Evolutionary conservation across 140 eudicot genomes (phyloP).

Genomic region (Bidens hawaiensis): DNA sequence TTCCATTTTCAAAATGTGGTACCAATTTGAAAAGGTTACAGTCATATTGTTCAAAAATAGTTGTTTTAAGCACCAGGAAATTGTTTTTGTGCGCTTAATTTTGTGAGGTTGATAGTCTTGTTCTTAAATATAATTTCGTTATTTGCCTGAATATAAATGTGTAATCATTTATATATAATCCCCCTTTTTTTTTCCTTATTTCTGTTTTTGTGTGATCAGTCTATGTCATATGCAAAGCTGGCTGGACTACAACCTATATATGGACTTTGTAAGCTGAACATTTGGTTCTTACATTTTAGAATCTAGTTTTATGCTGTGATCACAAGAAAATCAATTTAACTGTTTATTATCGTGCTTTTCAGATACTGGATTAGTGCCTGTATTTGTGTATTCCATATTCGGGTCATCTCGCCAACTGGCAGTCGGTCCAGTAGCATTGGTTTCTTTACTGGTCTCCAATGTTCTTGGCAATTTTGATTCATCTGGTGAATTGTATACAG

Average conservation of each 20-base stretch:
- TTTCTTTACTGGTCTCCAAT: conserved; percentile 84
- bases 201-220: conserved; percentile 44
- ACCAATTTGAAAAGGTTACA: too few relatives aligned
- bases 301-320: not conserved
- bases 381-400: conserved; percentile 80
- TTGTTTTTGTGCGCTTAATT: too few relatives aligned
- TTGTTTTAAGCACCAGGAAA: too few relatives aligned
- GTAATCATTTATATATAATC: conserved; percentile 10
- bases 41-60: too few relatives aligned
- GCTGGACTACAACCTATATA: conserved; percentile 93
- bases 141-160: too few relatives aligned
- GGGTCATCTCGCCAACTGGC: conserved; percentile 99
- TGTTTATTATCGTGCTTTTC: conserved; percentile 2
- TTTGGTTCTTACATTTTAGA: conserved; percentile 11
- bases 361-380: conserved; percentile 94
- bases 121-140: too few relatives aligned
- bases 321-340: conserved; percentile 1
- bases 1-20: too few relatives aligned
- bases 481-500: conserved; percentile 71
- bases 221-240: conserved; percentile 96
- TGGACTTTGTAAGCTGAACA: conserved; percentile 80
- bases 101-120: too few relatives aligned
- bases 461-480: conserved; percentile 64
- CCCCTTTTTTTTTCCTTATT: not conserved
- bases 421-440: conserved; percentile 96